Evolutionary conservation across 768 basidiomycete genomes (phyloP).

Genomic region (Agaricus sinodeliciosus): DNA sequence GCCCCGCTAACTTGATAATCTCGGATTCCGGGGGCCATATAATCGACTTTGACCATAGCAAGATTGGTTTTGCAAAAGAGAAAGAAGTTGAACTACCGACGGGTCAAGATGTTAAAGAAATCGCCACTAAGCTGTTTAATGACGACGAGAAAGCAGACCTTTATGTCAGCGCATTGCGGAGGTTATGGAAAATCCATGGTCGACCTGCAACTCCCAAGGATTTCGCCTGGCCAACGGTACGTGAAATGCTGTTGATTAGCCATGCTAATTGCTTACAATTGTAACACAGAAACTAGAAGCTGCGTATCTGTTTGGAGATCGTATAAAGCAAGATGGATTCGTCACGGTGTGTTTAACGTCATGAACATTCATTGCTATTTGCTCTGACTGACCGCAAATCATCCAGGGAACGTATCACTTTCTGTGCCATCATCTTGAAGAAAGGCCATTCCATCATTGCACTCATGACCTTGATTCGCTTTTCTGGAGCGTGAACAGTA

Average conservation of each 20-base stretch:
- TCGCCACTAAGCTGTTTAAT: background rate
- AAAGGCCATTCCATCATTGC: background rate
- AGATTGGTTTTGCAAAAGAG: background rate
- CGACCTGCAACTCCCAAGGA: background rate
- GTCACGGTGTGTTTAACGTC: background rate
- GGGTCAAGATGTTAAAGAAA: background rate
- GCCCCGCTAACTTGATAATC: background rate
- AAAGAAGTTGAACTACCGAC: too few species aligned
- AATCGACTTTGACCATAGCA: constrained; percentile 3
- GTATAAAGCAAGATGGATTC: background rate
- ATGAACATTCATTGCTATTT: background rate
- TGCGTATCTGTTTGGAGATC: background rate
- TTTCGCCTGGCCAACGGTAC: background rate
- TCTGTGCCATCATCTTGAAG: background rate
- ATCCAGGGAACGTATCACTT: background rate
- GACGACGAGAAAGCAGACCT: background rate
- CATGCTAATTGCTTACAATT: background rate
- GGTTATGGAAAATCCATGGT: background rate
- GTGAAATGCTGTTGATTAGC: background rate
- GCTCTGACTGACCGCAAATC: background rate
- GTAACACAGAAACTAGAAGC: background rate
- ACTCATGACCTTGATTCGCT: background rate
- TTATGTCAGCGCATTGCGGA: background rate
- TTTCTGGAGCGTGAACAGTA: background rate
- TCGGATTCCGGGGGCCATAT: background rate